phyloP scores from a whole-genome alignment of 2,329 filamentous ascomycete species.

The Aspergillus neotritici region DNA sequence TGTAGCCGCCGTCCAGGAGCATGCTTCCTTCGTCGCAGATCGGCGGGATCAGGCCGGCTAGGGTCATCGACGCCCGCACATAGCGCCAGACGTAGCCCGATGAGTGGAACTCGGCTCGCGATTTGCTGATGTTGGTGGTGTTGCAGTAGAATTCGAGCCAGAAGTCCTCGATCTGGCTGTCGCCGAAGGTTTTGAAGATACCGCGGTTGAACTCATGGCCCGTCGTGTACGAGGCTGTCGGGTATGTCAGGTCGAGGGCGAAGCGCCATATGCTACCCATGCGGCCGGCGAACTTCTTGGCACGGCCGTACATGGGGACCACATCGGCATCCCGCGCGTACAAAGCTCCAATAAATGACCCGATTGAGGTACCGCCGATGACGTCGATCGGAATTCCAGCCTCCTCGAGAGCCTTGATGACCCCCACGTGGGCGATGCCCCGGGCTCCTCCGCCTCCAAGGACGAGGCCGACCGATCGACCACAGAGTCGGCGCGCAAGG shows the following conservation, averaged over 20 bases:
- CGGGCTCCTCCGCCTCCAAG: conserved; percentile 89
- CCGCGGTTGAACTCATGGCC: conserved; percentile 98
- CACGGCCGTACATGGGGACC: conserved; percentile 91
- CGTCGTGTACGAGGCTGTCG: conserved; percentile 92
- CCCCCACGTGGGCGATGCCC: conserved; percentile 86
- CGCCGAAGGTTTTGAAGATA: conserved; percentile 97
- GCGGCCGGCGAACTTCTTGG: conserved; percentile 95
- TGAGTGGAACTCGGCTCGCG: conserved; percentile 84
- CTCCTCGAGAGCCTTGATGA: conserved; percentile 92
- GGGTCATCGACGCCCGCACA: conserved; percentile 91
- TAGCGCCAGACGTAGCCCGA: conserved; percentile 98
- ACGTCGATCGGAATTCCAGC: conserved; percentile 94
- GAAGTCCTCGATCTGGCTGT: conserved; percentile 96
- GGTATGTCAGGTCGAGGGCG: conserved; percentile 90
- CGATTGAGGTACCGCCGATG: conserved; percentile 92
- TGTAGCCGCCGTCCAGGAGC: conserved; percentile 92
- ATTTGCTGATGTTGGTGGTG: conserved; percentile 97
- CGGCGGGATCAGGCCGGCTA: conserved; percentile 85
- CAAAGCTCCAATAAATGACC: conserved; percentile 87
- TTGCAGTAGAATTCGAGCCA: conserved; percentile 99
- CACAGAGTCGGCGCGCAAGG: conserved; percentile 80
- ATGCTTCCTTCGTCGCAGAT: conserved; percentile 96
- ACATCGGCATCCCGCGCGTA: conserved; percentile 96
- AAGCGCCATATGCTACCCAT: conserved; percentile 99
- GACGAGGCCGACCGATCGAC: conserved; percentile 89